Evolutionary conservation across 768 basidiomycete species (phyloP).

Genomic region (Brasilioporus rufonigricans): DNA sequence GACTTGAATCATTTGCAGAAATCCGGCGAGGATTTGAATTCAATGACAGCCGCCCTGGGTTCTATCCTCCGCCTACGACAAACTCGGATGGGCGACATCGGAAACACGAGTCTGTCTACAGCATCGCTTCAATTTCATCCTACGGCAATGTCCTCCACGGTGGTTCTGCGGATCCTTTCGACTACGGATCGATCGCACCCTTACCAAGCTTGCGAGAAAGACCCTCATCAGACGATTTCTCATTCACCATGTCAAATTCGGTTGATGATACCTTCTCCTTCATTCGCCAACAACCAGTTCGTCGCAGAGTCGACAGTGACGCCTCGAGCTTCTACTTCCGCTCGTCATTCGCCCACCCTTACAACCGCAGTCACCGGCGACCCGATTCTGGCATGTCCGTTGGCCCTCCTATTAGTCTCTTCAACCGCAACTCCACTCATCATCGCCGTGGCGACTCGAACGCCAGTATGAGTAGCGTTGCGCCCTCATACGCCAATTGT

Average conservation of each 20-base stretch:
- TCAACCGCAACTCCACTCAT: constrained; percentile 60
- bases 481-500: constrained; percentile 53
- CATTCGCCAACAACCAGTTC: constrained; percentile 37
- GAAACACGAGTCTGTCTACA: constrained; percentile 60
- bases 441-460: constrained; percentile 58
- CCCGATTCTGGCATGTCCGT: constrained; percentile 62
- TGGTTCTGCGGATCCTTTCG: constrained; percentile 71
- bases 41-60: constrained; percentile 54
- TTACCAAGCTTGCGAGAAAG: constrained; percentile 51
- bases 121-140: constrained; percentile 78
- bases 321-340: constrained; percentile 75
- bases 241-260: constrained; percentile 48
- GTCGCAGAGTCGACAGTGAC: constrained; percentile 68
- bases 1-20: constrained; percentile 75
- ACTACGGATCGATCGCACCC: constrained; percentile 43
- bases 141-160: constrained; percentile 66
- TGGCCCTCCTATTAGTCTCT: constrained; percentile 68
- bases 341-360: constrained; percentile 29
- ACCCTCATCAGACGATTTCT: constrained; percentile 59
- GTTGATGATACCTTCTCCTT: constrained; percentile 79
- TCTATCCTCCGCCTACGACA: constrained; percentile 55
- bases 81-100: constrained; percentile 39
- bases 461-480: constrained; percentile 56
- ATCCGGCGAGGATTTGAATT: constrained; percentile 81
- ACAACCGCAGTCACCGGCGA: constrained; percentile 51